These are phyloP conservation scores for Backusella morwellensis DNA, from an alignment of 192 early-diverging fungal species.

Conservation along the genomic window DNA sequence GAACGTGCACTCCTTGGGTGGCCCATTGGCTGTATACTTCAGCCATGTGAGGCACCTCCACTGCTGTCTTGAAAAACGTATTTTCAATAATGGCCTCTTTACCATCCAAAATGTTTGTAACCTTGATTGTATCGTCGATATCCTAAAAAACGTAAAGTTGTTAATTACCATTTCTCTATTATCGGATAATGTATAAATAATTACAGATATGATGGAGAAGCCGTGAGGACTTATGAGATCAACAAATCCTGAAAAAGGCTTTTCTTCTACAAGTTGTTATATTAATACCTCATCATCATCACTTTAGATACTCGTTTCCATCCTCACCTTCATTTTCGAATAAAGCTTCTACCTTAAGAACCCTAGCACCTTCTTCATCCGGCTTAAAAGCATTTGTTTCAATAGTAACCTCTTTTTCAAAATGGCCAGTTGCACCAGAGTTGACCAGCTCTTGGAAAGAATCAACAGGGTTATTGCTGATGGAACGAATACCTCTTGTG, in stretches of 20 bases:
- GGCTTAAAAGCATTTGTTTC: neutral
- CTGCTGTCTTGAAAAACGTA: constrained; percentile 67
- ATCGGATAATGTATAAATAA: neutral
- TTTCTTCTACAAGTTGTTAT: neutral
- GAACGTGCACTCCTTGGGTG: constrained; percentile 58
- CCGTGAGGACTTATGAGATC: neutral
- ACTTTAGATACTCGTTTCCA: no score
- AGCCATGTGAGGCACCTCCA: constrained; percentile 78
- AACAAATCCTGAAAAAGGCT: neutral
- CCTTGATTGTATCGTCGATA: constrained; percentile 95
- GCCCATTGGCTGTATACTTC: constrained; percentile 62
- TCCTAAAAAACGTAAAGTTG: constrained; percentile 33
- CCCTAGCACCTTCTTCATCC: neutral
- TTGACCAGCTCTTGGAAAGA: neutral
- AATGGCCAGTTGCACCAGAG: neutral
- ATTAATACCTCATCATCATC: neutral
- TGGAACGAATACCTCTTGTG: neutral
- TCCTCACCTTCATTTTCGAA: neutral
- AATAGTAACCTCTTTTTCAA: neutral
- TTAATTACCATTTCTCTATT: neutral
- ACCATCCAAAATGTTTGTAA: constrained; percentile 77
- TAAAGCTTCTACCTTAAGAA: neutral
- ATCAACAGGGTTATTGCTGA: neutral
- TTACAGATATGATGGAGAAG: neutral
- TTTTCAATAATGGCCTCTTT: constrained; percentile 64